Conservation (phyloP, 2,329 filamentous ascomycete species). For the Cercospora brassicicola region DNA sequence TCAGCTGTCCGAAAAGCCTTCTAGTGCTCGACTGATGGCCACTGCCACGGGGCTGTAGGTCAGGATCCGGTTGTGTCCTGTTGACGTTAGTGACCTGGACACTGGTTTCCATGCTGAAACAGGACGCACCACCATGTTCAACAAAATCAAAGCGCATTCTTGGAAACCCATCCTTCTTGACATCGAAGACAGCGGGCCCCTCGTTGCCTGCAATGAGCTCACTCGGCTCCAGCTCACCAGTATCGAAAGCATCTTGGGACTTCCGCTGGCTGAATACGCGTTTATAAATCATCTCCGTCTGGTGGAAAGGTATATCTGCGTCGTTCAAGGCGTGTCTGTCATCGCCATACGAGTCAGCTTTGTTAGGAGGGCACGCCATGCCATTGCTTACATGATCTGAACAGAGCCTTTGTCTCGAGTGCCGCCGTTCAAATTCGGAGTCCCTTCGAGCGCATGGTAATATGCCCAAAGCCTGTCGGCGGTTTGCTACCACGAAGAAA, state of each 20-base stretch:
- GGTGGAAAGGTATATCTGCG: conserved; percentile 73
- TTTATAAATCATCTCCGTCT: conserved; percentile 65
- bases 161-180: conserved; percentile 30
- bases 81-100: not conserved
- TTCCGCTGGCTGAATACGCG: conserved; percentile 57
- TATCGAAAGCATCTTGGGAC: conserved; percentile 32
- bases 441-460: conserved; percentile 55
- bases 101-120: not conserved
- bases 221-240: conserved; percentile 30
- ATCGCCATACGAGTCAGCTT: not conserved
- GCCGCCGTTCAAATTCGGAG: conserved; percentile 40
- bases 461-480: conserved; percentile 64
- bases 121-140: conserved; percentile 44
- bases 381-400: conserved; percentile 56
- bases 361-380: not conserved
- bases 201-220: conserved; percentile 37
- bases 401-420: conserved; percentile 50
- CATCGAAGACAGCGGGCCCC: conserved; percentile 29
- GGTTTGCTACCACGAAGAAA: conserved; percentile 55
- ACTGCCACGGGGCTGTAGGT: conserved; percentile 63
- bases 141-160: conserved; percentile 47
- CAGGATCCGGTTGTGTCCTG: conserved; percentile 70
- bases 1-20: conserved; percentile 32
- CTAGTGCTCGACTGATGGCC: conserved; percentile 67
- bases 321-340: conserved; percentile 71